phyloP scores from a whole-genome alignment of 257 asterid species.

The Solanum chiquidenum region DNA sequence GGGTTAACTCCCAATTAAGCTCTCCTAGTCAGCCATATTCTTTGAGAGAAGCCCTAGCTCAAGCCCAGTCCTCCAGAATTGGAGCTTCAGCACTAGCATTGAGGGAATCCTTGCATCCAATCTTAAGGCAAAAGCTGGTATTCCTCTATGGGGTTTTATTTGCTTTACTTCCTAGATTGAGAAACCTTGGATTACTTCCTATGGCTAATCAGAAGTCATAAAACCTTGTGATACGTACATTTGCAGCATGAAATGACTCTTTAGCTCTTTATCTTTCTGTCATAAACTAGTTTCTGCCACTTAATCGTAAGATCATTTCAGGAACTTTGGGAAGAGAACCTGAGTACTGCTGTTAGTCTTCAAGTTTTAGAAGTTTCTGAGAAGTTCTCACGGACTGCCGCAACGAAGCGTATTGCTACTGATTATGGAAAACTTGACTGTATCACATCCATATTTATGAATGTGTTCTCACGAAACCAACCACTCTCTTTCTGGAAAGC shows the following conservation, averaged over 20 bases:
- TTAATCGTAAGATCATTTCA: conserved; percentile 21
- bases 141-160: background rate
- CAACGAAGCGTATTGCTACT: conserved; percentile 76
- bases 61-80: conserved; percentile 94
- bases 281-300: background rate
- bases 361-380: conserved; percentile 82
- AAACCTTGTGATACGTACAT: background rate
- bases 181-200: background rate
- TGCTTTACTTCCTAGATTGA: background rate
- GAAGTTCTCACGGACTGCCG: conserved; percentile 75
- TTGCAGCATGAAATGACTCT: background rate
- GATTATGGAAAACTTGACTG: conserved; percentile 99
- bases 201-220: background rate
- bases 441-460: conserved; percentile 78
- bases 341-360: conserved; percentile 91
- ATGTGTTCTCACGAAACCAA: conserved; percentile 77
- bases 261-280: background rate
- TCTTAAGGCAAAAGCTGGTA: conserved; percentile 96
- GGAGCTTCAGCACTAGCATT: conserved; percentile 93
- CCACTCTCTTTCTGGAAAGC: conserved; percentile 86
- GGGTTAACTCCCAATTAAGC: conserved; percentile 92
- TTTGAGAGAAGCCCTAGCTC: conserved; percentile 95
- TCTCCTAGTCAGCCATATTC: conserved; percentile 99
- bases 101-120: conserved; percentile 93
- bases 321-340: conserved; percentile 99